Percentiles rank a stretch among this genome's conserved stretches.
phyloP scores from a whole-genome alignment of 2,329 filamentous ascomycete genomes.

The Cephalotrichum gorgonifer region DNA sequence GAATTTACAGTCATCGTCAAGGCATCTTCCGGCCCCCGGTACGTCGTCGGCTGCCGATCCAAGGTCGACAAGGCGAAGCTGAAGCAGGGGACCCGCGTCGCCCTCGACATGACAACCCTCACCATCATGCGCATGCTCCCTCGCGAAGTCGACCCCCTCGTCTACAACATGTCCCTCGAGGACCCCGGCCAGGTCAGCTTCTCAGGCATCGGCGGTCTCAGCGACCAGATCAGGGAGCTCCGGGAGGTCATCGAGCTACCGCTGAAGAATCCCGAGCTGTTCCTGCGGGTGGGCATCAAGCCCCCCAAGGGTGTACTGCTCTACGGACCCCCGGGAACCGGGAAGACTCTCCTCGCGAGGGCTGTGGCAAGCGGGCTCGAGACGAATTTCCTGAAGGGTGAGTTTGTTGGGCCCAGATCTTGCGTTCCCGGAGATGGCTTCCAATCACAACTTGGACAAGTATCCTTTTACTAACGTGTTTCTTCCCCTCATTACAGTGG shows the following conservation, averaged over 20 bases:
- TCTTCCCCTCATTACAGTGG: conserved; percentile 60
- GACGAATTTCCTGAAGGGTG: conserved; percentile 97
- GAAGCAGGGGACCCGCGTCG: conserved; percentile 96
- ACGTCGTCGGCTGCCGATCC: conserved; percentile 95
- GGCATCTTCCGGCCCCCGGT: conserved; percentile 91
- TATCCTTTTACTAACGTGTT: conserved; percentile 11
- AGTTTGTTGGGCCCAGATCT: too few relatives aligned
- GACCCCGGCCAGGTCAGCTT: conserved; percentile 97
- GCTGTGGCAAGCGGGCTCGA: conserved; percentile 94
- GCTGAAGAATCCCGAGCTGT: conserved; percentile 96
- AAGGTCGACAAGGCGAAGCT: conserved; percentile 97
- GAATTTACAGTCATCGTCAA: conserved; percentile 91
- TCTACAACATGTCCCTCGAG: conserved; percentile 99
- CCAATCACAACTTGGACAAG: too few relatives aligned
- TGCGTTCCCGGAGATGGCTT: too few relatives aligned
- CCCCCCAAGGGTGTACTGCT: conserved; percentile 94
- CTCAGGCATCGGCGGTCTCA: conserved; percentile 91
- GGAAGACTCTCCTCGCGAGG: conserved; percentile 88
- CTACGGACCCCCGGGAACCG: conserved; percentile 92
- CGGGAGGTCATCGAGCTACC: conserved; percentile 96
- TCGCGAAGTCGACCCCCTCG: conserved; percentile 92
- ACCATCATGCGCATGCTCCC: conserved; percentile 99
- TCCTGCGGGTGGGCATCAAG: conserved; percentile 95
- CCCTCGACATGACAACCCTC: conserved; percentile 97
- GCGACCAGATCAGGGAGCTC: conserved; percentile 95